phyloP scores from a whole-genome alignment of 345 rosid species.

The Citrus cavaleriei region DNA sequence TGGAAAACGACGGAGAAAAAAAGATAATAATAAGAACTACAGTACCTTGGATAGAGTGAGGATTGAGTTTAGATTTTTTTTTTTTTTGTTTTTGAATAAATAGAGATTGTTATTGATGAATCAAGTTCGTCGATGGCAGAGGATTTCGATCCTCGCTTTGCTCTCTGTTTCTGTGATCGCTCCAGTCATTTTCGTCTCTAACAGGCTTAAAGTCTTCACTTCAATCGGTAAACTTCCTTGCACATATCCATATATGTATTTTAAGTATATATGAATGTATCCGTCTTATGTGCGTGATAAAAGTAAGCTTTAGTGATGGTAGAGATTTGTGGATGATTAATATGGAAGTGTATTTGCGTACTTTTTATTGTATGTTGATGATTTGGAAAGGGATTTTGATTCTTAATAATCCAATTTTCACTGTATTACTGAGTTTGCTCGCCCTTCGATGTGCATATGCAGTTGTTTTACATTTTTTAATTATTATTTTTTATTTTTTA shows the following conservation, averaged over 20 bases:
- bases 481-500: neutral
- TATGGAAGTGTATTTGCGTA: neutral
- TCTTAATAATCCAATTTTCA: neutral
- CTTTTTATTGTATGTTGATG: neutral
- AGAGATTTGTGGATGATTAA: slow-evolving; percentile 5
- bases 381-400: neutral
- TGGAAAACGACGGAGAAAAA: slow-evolving; percentile 33
- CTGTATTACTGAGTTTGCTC: neutral
- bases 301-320: neutral
- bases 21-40: neutral
- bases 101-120: slow-evolving; percentile 49
- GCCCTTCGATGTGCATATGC: neutral
- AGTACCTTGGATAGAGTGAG: slow-evolving; percentile 10
- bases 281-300: neutral
- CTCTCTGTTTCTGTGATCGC: slow-evolving; percentile 68
- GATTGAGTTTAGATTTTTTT: neutral
- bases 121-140: slow-evolving; percentile 67
- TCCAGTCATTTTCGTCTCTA: slow-evolving; percentile 65
- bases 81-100: neutral
- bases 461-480: neutral
- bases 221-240: slow-evolving; percentile 40
- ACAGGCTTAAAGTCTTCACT: slow-evolving; percentile 46
- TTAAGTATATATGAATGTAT: neutral
- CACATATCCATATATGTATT: neutral
- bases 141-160: slow-evolving; percentile 74